Evolutionary conservation across 2,329 filamentous ascomycete species (phyloP).

Genomic region (Xylaria hypoxylon): DNA sequence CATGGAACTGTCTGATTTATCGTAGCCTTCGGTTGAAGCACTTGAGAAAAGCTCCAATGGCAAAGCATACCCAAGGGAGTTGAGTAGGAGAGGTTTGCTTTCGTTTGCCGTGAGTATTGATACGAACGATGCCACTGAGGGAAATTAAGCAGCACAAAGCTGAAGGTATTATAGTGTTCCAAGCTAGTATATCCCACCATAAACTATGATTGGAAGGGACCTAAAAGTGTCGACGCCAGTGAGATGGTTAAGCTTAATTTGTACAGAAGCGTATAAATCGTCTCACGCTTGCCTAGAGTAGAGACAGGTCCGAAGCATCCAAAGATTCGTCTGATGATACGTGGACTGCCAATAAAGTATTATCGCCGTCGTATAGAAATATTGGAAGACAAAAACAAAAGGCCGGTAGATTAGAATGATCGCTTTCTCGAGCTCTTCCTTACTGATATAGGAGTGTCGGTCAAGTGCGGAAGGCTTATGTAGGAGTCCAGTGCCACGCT

Average conservation of each 20-base stretch:
- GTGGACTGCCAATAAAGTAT: not conserved
- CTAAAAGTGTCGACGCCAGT: not conserved
- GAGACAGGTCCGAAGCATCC: conserved; percentile 6
- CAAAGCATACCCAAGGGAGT: not conserved
- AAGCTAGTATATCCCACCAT: not conserved
- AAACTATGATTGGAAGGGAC: not conserved
- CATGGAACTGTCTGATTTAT: not conserved
- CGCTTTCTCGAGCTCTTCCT: conserved; percentile 12
- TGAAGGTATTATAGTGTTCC: not conserved
- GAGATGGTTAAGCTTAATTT: not conserved
- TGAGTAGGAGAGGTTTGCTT: not conserved
- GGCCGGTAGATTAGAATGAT: not conserved
- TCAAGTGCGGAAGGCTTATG: conserved; percentile 8
- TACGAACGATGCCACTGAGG: not conserved
- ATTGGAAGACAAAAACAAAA: not conserved
- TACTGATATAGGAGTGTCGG: conserved; percentile 4
- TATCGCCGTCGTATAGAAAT: not conserved
- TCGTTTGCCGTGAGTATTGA: not conserved
- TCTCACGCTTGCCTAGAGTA: conserved; percentile 8
- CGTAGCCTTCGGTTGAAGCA: not conserved
- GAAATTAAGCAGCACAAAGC: not conserved
- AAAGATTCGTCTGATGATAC: not conserved
- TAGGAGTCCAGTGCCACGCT: conserved; percentile 16
- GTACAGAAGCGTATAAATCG: not conserved
- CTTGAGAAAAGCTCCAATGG: not conserved